Percentiles rank a stretch among this genome's conserved stretches.
These are phyloP conservation scores for Taphrina wiesneri DNA, from an alignment of 1,139 yeast genomes.

Conservation along the genomic window DNA sequence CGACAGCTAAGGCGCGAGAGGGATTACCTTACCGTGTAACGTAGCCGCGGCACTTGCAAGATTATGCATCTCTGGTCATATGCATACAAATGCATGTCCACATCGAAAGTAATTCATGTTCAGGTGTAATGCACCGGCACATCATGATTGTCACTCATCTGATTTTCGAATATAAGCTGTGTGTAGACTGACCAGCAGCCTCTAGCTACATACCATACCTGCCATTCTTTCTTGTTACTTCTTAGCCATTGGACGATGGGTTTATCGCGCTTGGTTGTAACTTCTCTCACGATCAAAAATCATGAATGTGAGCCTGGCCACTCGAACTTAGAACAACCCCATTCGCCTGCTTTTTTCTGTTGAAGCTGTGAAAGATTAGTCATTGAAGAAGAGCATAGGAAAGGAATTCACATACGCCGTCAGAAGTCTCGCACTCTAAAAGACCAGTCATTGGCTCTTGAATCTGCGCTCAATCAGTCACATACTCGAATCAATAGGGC, in stretches of 20 bases:
- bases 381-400: neutral
- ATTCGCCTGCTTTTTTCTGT: neutral
- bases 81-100: no score
- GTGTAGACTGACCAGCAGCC: neutral
- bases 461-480: neutral
- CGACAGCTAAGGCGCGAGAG: no score
- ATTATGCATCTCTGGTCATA: neutral
- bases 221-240: no score
- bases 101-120: no score
- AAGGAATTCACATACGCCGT: neutral
- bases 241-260: no score
- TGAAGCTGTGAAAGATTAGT: neutral
- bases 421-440: slow-evolving; percentile 10
- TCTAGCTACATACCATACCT: no score
- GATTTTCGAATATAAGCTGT: neutral
- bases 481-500: neutral
- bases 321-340: neutral
- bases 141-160: no score
- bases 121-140: no score
- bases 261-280: no score
- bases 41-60: no score
- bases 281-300: no score
- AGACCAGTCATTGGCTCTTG: slow-evolving; percentile 11
- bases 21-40: no score
- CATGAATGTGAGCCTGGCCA: neutral